Evolutionary conservation across 805 yeast genomes (phyloP), one percentile per base, ranked within the genome.

Genomic region (Ogataea pignaliae): DNA sequence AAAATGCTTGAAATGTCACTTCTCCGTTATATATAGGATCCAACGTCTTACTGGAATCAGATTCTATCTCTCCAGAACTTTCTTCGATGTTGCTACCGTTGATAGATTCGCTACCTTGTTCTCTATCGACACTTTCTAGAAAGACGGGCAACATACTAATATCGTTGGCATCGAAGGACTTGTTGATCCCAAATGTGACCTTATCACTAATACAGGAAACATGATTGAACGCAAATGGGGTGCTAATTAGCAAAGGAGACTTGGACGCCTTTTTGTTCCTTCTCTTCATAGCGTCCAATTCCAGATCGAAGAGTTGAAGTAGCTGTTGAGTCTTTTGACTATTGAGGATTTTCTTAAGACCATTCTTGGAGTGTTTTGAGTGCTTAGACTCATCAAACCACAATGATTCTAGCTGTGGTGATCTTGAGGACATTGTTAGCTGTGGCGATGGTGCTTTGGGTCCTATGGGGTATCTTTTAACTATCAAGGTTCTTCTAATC

Each of bases 201-300:
- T 53, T 47, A 14, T 57, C 52, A 34, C 64, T 65, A 21, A 64
- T 52, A 43, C 65, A 69, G 3, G 68, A 54, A 16, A 64, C 53
- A 41, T 65, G 70, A 34, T 51, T 51, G 49, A 65, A 65, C 0
- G 53, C 61, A 29, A 59, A 61, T 3, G 70, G 69, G 9, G 66
- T 57, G 36, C 65, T 57, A 21, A 65, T 63, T 39, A 45, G 36
- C 29, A 42, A 36, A 3, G 54, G 49, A 13, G 52, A 41, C 37
- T 32, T 39, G 30, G 36, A 15, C 6, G 37, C 13, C 12, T 17
- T 35, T 18, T 35, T 35, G 28, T n/a, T 10, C 7, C 15, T 18
- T 16, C 14, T 30, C 17, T 34, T 42, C 17, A 40, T 28, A 3
- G 42, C 18, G 17, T 45, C 52, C 10, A 32, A 32, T 10, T 51